Conservation (phyloP, 2,329 filamentous ascomycete species). For the Fusarium mundagurra region DNA sequence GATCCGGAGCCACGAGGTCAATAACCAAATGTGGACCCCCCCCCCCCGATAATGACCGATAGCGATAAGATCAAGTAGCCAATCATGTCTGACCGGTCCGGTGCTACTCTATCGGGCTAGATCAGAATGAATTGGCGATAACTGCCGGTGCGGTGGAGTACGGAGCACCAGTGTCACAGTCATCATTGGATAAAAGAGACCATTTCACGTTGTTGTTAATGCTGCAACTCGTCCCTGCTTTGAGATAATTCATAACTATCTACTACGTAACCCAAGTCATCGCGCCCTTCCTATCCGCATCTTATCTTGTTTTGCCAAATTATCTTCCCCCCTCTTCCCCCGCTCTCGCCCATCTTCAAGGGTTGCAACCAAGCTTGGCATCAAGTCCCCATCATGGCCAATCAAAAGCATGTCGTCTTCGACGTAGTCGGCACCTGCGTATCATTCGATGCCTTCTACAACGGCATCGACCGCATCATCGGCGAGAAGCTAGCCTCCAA, state of each 20-base stretch:
- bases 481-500: neutral
- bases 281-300: neutral
- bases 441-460: neutral
- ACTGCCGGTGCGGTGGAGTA: neutral
- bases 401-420: constrained; percentile 1
- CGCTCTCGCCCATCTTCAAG: neutral
- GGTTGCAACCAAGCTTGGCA: neutral
- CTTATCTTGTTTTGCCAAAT: neutral
- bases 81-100: neutral
- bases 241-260: neutral
- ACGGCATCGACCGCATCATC: neutral
- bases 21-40: neutral
- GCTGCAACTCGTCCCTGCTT: neutral
- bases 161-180: neutral
- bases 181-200: constrained; percentile 6
- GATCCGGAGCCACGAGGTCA: neutral
- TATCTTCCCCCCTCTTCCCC: neutral
- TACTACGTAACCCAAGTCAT: neutral
- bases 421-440: constrained; percentile 7
- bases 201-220: neutral
- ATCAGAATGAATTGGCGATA: neutral
- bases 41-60: neutral
- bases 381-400: neutral
- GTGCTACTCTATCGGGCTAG: neutral
- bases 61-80: accelerated